Percentiles rank a stretch among this genome's conserved stretches.
These are phyloP conservation scores for Exophiala lecanii-corni DNA, from an alignment of 2,329 filamentous ascomycete genomes.

Conservation along the genomic window DNA sequence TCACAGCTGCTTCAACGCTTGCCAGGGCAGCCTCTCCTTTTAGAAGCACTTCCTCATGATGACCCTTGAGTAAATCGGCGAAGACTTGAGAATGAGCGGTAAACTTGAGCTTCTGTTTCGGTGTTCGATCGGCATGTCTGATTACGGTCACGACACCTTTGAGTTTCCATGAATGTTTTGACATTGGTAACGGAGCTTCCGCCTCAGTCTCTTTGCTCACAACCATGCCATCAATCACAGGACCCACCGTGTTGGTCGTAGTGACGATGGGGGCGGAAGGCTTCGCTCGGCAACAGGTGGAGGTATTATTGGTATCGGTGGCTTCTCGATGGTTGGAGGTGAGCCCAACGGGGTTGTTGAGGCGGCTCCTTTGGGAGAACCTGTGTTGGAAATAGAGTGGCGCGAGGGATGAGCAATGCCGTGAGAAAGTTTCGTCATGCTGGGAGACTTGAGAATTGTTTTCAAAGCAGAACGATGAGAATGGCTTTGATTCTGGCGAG, in stretches of 20 bases:
- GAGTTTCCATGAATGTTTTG: slow-evolving; percentile 93
- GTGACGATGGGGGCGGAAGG: slow-evolving; percentile 42
- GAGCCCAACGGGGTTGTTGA: slow-evolving; percentile 32
- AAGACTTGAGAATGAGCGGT: slow-evolving; percentile 97
- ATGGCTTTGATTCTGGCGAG: slow-evolving; percentile 36
- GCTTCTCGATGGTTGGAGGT: slow-evolving; percentile 32
- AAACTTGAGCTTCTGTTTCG: slow-evolving; percentile 99
- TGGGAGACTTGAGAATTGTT: slow-evolving; percentile 60
- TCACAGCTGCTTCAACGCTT: slow-evolving; percentile 85
- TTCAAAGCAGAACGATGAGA: slow-evolving; percentile 51
- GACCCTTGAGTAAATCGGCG: slow-evolving; percentile 87
- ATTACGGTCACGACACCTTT: slow-evolving; percentile 98
- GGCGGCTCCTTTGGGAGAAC: slow-evolving; percentile 42
- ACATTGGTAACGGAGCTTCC: slow-evolving; percentile 57
- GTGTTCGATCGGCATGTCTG: slow-evolving; percentile 91
- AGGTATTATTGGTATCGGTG: slow-evolving; percentile 5
- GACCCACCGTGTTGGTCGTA: slow-evolving; percentile 8
- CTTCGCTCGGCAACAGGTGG: slow-evolving; percentile 17
- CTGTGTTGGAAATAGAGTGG: slow-evolving; percentile 33
- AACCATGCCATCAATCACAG: slow-evolving; percentile 9
- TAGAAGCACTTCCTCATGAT: slow-evolving; percentile 91
- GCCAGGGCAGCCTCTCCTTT: slow-evolving; percentile 85
- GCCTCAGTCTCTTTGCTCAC: slow-evolving; percentile 23
- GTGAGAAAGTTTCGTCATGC: slow-evolving; percentile 52
- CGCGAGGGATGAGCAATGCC: slow-evolving; percentile 36